Conservation (phyloP, 805 yeast species). For the Candida ovalis region DNA sequence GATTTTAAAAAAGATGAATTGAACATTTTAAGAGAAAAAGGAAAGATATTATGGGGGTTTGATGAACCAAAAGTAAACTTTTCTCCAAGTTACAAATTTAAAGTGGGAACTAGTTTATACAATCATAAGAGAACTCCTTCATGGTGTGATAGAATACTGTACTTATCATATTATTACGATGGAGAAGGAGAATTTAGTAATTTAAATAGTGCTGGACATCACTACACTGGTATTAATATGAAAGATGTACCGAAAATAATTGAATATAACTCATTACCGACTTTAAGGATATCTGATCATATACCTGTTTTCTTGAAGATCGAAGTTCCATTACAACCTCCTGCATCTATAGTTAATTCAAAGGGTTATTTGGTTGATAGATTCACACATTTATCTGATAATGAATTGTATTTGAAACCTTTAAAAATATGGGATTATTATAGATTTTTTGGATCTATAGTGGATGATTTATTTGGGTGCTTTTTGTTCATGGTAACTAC, state of each 20-base stretch:
- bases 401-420: slow-evolving; percentile 25
- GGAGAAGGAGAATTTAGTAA: slow-evolving; percentile 3
- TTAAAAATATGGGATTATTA: slow-evolving; percentile 16
- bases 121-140: slow-evolving; percentile 66
- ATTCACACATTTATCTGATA: slow-evolving; percentile 20
- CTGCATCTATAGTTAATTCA: slow-evolving; percentile 27
- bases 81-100: slow-evolving; percentile 78
- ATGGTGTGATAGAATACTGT: slow-evolving; percentile 88
- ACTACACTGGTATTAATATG: neutral
- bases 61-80: slow-evolving; percentile 62
- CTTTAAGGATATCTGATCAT: slow-evolving; percentile 67
- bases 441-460: slow-evolving; percentile 10
- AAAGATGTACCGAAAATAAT: slow-evolving; percentile 17
- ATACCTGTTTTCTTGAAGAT: slow-evolving; percentile 64
- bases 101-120: slow-evolving; percentile 42
- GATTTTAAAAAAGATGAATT: slow-evolving; percentile 46
- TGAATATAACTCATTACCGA: slow-evolving; percentile 46
- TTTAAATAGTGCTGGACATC: neutral
- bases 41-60: slow-evolving; percentile 57
- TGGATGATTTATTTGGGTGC: slow-evolving; percentile 19
- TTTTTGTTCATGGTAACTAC: slow-evolving; percentile 17
- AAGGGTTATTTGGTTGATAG: slow-evolving; percentile 27
- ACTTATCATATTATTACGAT: slow-evolving; percentile 38
- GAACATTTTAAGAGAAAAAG: slow-evolving; percentile 34
- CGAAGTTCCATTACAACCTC: slow-evolving; percentile 45